Base-by-base conservation (phyloP, 176 grass and related monocot species). In the Melocanna baccifera region DNA sequence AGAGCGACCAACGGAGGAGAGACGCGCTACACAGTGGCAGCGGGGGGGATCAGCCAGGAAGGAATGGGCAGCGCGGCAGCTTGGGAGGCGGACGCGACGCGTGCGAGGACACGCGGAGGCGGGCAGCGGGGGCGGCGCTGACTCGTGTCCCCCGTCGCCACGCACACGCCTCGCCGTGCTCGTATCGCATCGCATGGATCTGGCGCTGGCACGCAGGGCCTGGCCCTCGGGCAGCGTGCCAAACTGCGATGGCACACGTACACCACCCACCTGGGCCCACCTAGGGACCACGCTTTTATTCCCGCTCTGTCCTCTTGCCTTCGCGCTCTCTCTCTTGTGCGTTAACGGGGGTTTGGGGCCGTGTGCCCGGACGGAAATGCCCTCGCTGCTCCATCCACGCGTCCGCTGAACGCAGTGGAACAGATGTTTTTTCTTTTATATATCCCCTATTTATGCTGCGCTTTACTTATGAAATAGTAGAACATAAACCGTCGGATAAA, bases 91-190 rank as follows among this genome's bases (percentile, higher is more conserved):
- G 18, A 5, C 6, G 28, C 39, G 39, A 63, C 57, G 81, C 81
- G 81, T 63, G 69, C 13, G 69, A 20, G 70, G 70, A 75, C 70
- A 66, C 71, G 71, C 82, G 79, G 36, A 12, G n/a, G 57, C 3
- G 53, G 5, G 50, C 15, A 19, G 50, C 15, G 7, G 53, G 20
- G 63, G 32, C 32, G 47, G 4, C 22, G 42, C 29, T 4, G 41
- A 36, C 25, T 39, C 43, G 82, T 84, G 71, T 66, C 58, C 81
- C 81, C 10, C 7, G 0, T 22, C 28, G 79, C 45, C 55, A 65
- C 51, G n/a, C 48, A 62, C 62, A 25, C 65, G 48, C 79, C 40
- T 81, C 79, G 81, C 81, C 51, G 4, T 5, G 64, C 1, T 30
- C 18, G 20, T 4, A 0, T 61, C 20, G 22, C 55, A 55, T 55